phyloP scores from a whole-genome alignment of 2,329 filamentous ascomycete species.

The Aspergillus fijiensis region DNA sequence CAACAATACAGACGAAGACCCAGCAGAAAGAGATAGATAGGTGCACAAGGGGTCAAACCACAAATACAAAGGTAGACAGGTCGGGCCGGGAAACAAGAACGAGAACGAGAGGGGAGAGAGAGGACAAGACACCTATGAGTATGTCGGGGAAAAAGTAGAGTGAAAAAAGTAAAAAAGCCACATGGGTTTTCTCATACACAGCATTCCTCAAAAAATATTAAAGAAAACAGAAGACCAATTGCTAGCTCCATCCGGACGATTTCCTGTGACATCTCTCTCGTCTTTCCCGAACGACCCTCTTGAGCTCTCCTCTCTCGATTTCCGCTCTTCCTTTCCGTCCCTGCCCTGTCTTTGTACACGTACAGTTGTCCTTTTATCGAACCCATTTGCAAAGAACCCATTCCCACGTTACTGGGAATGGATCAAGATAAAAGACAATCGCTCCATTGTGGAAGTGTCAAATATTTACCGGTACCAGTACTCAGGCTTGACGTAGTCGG shows the following conservation, averaged over 20 bases:
- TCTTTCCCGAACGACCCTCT: background rate
- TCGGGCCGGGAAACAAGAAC: background rate
- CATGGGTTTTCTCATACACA: background rate
- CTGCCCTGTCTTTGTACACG: background rate
- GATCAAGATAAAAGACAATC: conserved; percentile 10
- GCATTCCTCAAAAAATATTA: background rate
- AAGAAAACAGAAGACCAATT: background rate
- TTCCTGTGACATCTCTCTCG: background rate
- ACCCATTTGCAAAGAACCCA: background rate
- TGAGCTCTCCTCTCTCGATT: no score
- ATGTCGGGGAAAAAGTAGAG: background rate
- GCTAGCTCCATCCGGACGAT: background rate
- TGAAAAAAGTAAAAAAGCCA: background rate
- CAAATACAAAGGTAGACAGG: background rate
- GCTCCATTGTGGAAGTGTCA: conserved; percentile 19
- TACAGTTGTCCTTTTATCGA: background rate
- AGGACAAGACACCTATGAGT: background rate
- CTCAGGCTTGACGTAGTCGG: conserved; percentile 91
- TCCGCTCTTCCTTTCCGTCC: background rate
- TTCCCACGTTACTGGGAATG: background rate
- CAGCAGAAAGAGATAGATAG: background rate
- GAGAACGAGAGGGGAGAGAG: background rate
- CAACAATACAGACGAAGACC: background rate
- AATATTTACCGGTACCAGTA: conserved; percentile 69
- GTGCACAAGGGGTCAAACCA: background rate